Evolutionary conservation across 2,329 filamentous ascomycete species (phyloP).

Genomic region (Lasiodiplodia gonubiensis): DNA sequence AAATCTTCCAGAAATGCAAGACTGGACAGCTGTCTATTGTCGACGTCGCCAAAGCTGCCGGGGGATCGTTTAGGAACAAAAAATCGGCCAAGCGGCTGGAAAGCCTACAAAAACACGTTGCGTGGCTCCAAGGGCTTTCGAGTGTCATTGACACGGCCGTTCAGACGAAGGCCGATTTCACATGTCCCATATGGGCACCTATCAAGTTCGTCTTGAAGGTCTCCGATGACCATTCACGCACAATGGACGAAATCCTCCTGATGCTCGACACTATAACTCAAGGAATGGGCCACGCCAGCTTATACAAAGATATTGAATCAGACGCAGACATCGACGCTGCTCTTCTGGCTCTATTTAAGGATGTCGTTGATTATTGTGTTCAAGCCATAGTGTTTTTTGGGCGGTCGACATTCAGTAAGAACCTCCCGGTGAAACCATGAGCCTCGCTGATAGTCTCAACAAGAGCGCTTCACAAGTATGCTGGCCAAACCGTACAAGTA

Average conservation of each 20-base stretch:
- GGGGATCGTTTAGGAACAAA: background rate
- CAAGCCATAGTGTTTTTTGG: too few species aligned
- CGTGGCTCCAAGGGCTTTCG: conserved; percentile 12
- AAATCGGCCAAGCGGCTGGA: conserved; percentile 13
- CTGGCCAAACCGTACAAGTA: background rate
- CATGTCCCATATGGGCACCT: conserved; percentile 22
- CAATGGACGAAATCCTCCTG: background rate
- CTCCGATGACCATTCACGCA: background rate
- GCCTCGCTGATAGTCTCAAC: too few species aligned
- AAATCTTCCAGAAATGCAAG: conserved; percentile 19
- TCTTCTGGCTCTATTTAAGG: too few species aligned
- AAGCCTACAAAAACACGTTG: background rate
- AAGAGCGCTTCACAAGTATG: too few species aligned
- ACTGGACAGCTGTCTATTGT: background rate
- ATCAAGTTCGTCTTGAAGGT: conserved; percentile 24
- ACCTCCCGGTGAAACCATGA: too few species aligned
- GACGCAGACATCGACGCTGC: too few species aligned
- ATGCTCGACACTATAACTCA: background rate
- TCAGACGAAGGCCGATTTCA: conserved; percentile 12
- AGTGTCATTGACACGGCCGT: conserved; percentile 14
- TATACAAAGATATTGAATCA: too few species aligned
- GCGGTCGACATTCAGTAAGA: too few species aligned
- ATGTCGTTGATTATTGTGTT: too few species aligned
- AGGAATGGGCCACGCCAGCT: too few species aligned
- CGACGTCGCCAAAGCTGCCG: background rate